Evolutionary conservation across 768 basidiomycete genomes (phyloP).

Genomic region (Termitomyces sp.): DNA sequence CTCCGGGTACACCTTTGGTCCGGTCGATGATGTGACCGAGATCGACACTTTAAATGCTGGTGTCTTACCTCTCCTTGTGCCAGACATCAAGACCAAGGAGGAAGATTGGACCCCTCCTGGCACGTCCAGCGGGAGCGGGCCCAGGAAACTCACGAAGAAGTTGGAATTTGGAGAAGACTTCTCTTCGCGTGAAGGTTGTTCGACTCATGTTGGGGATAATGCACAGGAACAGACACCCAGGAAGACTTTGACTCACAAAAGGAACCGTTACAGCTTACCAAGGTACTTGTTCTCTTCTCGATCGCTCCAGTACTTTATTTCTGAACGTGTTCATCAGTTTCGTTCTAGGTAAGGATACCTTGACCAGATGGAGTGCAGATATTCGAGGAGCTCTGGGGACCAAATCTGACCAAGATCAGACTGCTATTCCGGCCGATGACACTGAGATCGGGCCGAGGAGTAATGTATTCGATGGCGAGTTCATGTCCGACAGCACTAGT

Average conservation of each 20-base stretch:
- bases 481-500: constrained; percentile 21
- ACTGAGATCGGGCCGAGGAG: constrained; percentile 39
- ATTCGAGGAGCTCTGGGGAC: constrained; percentile 42
- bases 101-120: constrained; percentile 36
- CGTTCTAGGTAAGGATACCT: constrained; percentile 54
- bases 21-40: constrained; percentile 53
- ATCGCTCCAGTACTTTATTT: neutral
- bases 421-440: constrained; percentile 28
- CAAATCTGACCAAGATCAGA: constrained; percentile 30
- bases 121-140: constrained; percentile 35
- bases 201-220: constrained; percentile 46
- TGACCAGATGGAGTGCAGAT: constrained; percentile 49
- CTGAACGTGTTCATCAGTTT: constrained; percentile 35
- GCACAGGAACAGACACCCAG: constrained; percentile 24
- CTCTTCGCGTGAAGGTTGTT: constrained; percentile 52
- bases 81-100: constrained; percentile 53
- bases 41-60: constrained; percentile 69
- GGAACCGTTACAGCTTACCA: constrained; percentile 61
- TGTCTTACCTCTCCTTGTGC: constrained; percentile 60
- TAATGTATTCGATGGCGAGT: constrained; percentile 41
- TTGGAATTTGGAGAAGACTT: constrained; percentile 46
- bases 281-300: constrained; percentile 35
- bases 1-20: constrained; percentile 57
- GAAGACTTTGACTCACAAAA: constrained; percentile 51
- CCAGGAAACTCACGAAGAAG: constrained; percentile 27